These are phyloP conservation scores for Leccinum solheimii DNA, from an alignment of 1,284 basidiomycete genomes.

Conservation along the genomic window DNA sequence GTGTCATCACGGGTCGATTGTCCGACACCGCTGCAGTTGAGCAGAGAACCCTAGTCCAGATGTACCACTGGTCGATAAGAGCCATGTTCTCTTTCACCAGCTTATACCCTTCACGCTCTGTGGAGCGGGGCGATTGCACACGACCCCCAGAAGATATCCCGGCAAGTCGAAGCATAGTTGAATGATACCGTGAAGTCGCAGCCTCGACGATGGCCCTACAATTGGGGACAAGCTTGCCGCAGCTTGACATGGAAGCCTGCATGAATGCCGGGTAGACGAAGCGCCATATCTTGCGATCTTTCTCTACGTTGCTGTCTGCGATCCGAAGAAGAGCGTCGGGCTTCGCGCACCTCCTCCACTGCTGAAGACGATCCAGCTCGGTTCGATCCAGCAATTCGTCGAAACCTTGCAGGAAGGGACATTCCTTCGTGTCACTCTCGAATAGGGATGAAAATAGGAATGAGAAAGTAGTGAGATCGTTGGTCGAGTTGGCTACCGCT, in stretches of 20 bases:
- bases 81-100: constrained; percentile 60
- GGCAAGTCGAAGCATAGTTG: constrained; percentile 64
- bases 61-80: constrained; percentile 83
- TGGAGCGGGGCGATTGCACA: constrained; percentile 37
- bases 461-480: constrained; percentile 21
- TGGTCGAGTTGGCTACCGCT: constrained; percentile 32
- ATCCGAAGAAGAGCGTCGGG: constrained; percentile 59
- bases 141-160: constrained; percentile 59
- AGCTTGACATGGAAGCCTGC: constrained; percentile 52
- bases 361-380: constrained; percentile 58
- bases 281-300: constrained; percentile 71
- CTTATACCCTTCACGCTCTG: constrained; percentile 53
- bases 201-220: constrained; percentile 68
- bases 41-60: constrained; percentile 83
- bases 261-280: constrained; percentile 67
- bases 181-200: constrained; percentile 66
- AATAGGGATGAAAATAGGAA: constrained; percentile 49
- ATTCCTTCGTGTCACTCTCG: constrained; percentile 28
- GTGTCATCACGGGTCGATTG: constrained; percentile 51
- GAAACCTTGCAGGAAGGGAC: constrained; percentile 55
- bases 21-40: constrained; percentile 76
- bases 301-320: constrained; percentile 63
- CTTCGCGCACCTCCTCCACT: constrained; percentile 59
- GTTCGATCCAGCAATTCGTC: constrained; percentile 64
- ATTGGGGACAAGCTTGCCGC: constrained; percentile 44